phyloP scores from a whole-genome alignment of 2,329 filamentous ascomycete genomes.

The Macroventuria anomochaeta region DNA sequence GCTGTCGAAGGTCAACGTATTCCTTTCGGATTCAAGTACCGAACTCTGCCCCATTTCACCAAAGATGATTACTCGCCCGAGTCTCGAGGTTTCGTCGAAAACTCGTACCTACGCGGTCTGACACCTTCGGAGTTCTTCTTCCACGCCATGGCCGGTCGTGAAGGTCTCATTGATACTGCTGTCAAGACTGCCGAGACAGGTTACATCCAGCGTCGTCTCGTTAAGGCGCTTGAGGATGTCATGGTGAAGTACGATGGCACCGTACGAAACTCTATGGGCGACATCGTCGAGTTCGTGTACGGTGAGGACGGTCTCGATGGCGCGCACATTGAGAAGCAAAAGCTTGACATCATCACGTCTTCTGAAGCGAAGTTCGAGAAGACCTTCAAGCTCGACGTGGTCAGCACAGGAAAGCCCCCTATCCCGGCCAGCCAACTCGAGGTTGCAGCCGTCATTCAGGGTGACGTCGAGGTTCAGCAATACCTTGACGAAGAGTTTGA shows the following conservation, averaged over 20 bases:
- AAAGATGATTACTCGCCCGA: conserved; percentile 99
- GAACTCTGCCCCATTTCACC: conserved; percentile 95
- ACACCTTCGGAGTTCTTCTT: conserved; percentile 99
- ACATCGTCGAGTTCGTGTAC: conserved; percentile 96
- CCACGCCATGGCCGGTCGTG: conserved; percentile 99
- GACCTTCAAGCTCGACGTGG: conserved; percentile 85
- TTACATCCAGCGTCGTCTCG: conserved; percentile 97
- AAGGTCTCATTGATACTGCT: conserved; percentile 98
- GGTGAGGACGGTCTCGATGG: conserved; percentile 97
- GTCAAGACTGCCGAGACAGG: conserved; percentile 99
- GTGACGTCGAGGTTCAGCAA: conserved; percentile 85
- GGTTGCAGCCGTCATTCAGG: conserved; percentile 83
- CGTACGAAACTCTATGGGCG: conserved; percentile 93
- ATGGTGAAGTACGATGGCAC: conserved; percentile 98
- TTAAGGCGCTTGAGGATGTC: conserved; percentile 97
- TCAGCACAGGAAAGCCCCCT: conserved; percentile 70
- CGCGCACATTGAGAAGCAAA: conserved; percentile 90
- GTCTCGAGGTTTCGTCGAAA: conserved; percentile 96
- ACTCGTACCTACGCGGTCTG: conserved; percentile 94
- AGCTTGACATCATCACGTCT: conserved; percentile 83
- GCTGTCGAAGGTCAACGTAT: conserved; percentile 99
- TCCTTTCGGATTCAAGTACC: conserved; percentile 98
- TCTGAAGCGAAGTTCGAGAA: conserved; percentile 79
- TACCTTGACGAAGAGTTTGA: conserved; percentile 91
- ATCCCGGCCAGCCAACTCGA: conserved; percentile 77